These are phyloP conservation scores for Saturnispora dispora DNA, from an alignment of 805 yeast genomes.

Conservation along the genomic window DNA sequence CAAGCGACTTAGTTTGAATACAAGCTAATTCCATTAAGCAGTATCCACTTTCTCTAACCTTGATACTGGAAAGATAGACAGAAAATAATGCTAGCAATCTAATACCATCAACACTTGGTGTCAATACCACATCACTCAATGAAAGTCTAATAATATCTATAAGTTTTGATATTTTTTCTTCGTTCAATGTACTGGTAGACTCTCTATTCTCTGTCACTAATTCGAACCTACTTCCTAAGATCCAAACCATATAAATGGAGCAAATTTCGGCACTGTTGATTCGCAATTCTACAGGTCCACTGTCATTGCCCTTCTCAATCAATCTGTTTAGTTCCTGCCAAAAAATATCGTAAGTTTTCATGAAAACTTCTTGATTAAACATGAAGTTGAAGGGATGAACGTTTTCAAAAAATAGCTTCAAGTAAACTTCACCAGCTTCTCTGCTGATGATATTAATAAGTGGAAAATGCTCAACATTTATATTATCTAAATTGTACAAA, in stretches of 20 bases:
- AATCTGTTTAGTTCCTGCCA: conserved; percentile 29
- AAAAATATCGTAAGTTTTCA: conserved; percentile 29
- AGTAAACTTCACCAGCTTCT: conserved; percentile 31
- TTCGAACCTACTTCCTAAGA: conserved; percentile 30
- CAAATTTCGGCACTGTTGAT: conserved; percentile 32
- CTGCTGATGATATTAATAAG: conserved; percentile 26
- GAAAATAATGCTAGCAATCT: conserved; percentile 34
- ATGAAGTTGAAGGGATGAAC: conserved; percentile 38
- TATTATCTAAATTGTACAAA: conserved; percentile 24
- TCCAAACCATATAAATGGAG: conserved; percentile 40
- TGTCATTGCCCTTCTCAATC: conserved; percentile 7
- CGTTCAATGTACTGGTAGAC: not conserved
- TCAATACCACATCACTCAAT: conserved; percentile 34
- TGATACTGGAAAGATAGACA: conserved; percentile 35
- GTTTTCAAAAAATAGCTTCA: conserved; percentile 32
- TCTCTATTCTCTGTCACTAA: conserved; percentile 1
- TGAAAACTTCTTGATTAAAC: conserved; percentile 29
- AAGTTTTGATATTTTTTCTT: conserved; percentile 24
- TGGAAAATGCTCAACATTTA: conserved; percentile 32
- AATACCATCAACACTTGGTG: conserved; percentile 38
- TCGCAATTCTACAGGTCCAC: conserved; percentile 7
- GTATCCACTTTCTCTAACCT: conserved; percentile 41
- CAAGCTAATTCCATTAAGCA: conserved; percentile 38
- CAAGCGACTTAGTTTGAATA: conserved; percentile 40
- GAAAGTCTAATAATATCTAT: conserved; percentile 35